These are phyloP conservation scores for Picochlorum costavermella DNA, from an alignment of 139 green algal species.

Conservation along the genomic window DNA sequence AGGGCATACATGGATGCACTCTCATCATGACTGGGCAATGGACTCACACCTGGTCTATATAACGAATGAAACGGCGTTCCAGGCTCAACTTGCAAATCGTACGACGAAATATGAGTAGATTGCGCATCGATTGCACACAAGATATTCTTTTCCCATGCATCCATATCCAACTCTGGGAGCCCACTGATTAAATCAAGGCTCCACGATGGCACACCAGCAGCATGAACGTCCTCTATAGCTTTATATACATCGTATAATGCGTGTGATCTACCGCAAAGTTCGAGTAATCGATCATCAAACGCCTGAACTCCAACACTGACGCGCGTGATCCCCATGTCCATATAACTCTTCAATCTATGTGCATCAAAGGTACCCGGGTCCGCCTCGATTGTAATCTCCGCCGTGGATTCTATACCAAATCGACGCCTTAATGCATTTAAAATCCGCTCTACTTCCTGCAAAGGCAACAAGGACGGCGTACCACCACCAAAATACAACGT, in stretches of 20 bases:
- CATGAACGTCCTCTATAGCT: slow-evolving; percentile 59
- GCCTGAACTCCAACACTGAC: slow-evolving; percentile 87
- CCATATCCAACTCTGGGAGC: slow-evolving; percentile 59
- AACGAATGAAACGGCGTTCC: slow-evolving; percentile 79
- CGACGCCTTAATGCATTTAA: slow-evolving; percentile 40
- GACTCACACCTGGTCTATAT: slow-evolving; percentile 47
- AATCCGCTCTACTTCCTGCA: slow-evolving; percentile 53
- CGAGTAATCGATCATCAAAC: slow-evolving; percentile 52
- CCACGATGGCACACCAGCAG: slow-evolving; percentile 56
- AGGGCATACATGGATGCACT: slow-evolving; percentile 68
- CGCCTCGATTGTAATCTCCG: slow-evolving; percentile 86
- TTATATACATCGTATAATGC: slow-evolving; percentile 46
- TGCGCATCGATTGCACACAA: slow-evolving; percentile 41
- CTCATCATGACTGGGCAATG: slow-evolving; percentile 55
- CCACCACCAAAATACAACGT: slow-evolving; percentile 15
- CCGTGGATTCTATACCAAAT: slow-evolving; percentile 57
- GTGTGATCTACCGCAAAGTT: slow-evolving; percentile 64
- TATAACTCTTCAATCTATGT: slow-evolving; percentile 57
- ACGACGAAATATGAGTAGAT: slow-evolving; percentile 83
- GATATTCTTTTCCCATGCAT: slow-evolving; percentile 61
- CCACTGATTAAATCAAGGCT: slow-evolving; percentile 88
- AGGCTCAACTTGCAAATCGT: slow-evolving; percentile 95
- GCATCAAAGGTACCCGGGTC: slow-evolving; percentile 93
- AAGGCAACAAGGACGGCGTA: slow-evolving; percentile 83
- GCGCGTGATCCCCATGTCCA: slow-evolving; percentile 68